Evolutionary conservation across 2,329 filamentous ascomycete genomes (phyloP), one percentile per base, ranked within the genome.

Genomic region (Botrytis pseudocinerea): DNA sequence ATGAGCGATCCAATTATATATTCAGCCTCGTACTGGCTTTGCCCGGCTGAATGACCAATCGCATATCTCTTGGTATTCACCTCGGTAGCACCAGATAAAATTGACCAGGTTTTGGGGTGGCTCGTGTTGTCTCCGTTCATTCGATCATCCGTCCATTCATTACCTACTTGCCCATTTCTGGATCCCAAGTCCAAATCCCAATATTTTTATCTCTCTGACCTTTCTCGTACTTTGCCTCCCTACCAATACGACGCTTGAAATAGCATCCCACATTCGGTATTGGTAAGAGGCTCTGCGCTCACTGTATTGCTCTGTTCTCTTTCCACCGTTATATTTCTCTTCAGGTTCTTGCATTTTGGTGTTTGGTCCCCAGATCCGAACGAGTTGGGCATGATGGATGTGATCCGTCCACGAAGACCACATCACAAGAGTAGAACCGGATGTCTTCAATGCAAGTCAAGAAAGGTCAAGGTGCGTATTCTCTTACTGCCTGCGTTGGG

Each of bases 391-490:
- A 66, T 38, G 25, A 71, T 71, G 61, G 70, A 71, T 66, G 61
- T 65, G 25, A 71, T 71, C 40, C 70, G 70, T 57, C 71, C 71
- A 40, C 51, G 71, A 22, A 65, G 71, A 46, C 78, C 79, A 32
- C 81, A 82, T 77, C 78, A 80, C 54, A 82, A 82, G 74, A 81
- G 79, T 44, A 76, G 81, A 20, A 79, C 75, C 16, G 81, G 81
- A 18, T 82, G 81, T 71, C 48, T 76, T 16, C 79, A 81, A 73
- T 82, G 80, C 73, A 82, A 82, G 72, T 73, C 78, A 73, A 72
- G 80, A 54, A 81, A 81, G 72, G 77, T 82, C 72, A 82, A 82
- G 80, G 80, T 81, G 78, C 71, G 28, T 62, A 32, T 32, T 64
- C n/a, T 71, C n/a, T 71, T 69, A 44, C 48, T 69, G 20, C 16